These are phyloP conservation scores for Nectriaceae sp. DNA, from an alignment of 2,329 filamentous ascomycete species.

Conservation along the genomic window DNA sequence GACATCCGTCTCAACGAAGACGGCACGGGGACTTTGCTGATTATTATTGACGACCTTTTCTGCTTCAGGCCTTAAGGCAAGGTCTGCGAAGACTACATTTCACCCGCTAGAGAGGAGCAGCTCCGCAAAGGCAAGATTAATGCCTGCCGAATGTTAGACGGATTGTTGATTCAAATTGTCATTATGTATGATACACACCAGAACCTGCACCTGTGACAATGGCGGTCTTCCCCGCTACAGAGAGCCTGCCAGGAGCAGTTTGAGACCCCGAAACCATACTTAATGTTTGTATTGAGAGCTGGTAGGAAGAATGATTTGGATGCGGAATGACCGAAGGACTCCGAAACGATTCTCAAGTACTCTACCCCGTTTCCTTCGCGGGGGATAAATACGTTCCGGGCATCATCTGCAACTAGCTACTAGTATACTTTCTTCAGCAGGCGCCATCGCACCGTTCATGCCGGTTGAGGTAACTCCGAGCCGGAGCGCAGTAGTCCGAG, in stretches of 20 bases:
- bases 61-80: constrained; percentile 1
- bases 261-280: too few species aligned
- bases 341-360: too few species aligned
- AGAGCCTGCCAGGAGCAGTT: too few species aligned
- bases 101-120: constrained; percentile 36
- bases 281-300: too few species aligned
- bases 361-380: too few species aligned
- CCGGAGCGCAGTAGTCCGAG: too few species aligned
- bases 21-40: neutral
- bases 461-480: too few species aligned
- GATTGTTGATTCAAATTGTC: neutral
- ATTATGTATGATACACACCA: constrained; percentile 8
- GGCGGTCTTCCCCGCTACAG: constrained; percentile 24
- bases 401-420: too few species aligned
- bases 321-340: too few species aligned
- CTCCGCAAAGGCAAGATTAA: constrained; percentile 40
- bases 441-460: too few species aligned
- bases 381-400: too few species aligned
- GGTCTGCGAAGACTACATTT: constrained; percentile 41
- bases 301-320: neutral
- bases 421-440: too few species aligned
- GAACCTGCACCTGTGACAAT: constrained; percentile 27
- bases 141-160: constrained; percentile 25
- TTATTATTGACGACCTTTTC: neutral
- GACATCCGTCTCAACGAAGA: neutral